Evolutionary conservation across 768 basidiomycete genomes (phyloP).

Genomic region (Mycena venus): DNA sequence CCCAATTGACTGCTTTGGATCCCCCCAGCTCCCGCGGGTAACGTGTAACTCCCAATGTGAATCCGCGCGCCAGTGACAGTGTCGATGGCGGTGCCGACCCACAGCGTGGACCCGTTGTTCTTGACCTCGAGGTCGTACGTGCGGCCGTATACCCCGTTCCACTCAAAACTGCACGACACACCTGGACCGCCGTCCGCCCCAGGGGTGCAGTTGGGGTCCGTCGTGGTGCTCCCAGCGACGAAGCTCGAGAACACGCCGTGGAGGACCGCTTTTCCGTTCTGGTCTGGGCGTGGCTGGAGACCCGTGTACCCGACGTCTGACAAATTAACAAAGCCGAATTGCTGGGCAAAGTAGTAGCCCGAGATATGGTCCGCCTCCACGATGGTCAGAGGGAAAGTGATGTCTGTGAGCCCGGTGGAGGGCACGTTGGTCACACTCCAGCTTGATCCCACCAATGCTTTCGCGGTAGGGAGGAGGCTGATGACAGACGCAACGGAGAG

Average conservation of each 20-base stretch:
- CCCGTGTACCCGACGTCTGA: neutral
- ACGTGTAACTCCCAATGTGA: constrained; percentile 20
- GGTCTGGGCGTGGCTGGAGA: neutral
- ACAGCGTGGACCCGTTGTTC: neutral
- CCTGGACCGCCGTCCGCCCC: constrained; percentile 32
- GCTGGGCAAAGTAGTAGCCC: neutral
- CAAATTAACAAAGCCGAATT: neutral
- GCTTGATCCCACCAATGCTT: neutral
- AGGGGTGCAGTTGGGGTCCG: constrained; percentile 13
- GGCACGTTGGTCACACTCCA: neutral
- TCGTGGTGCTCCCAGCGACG: neutral
- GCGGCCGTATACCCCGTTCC: constrained; percentile 17
- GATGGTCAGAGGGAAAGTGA: neutral
- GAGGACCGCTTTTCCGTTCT: neutral
- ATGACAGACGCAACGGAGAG: neutral
- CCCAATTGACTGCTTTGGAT: constrained; percentile 8
- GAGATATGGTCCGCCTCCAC: neutral
- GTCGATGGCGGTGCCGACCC: constrained; percentile 20
- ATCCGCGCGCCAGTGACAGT: constrained; percentile 1
- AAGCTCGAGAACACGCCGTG: neutral
- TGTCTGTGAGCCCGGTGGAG: neutral
- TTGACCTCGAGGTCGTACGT: constrained; percentile 12
- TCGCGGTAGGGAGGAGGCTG: neutral
- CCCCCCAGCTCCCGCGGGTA: neutral
- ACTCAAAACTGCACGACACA: constrained; percentile 27